Evolutionary conservation across 2,329 filamentous ascomycete genomes (phyloP), one percentile per base, ranked within the genome.

Genomic region (Bretziella fagacearum): DNA sequence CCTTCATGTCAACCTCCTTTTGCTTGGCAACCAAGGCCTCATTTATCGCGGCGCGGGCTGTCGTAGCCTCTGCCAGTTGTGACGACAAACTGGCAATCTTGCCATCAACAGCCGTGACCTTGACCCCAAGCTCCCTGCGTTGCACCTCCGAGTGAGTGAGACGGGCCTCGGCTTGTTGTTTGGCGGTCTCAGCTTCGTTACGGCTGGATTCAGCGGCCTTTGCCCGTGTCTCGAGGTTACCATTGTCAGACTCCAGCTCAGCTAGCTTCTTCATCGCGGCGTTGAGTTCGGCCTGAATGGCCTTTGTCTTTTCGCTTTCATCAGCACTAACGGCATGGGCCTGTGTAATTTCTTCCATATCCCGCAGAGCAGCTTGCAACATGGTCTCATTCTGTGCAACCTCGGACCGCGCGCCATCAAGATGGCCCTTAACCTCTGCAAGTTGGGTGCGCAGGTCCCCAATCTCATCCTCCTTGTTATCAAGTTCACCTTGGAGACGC

Each of bases 281-380:
- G 49, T 66, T 65, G 43, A 66, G 63, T 49, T 69, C 63, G 44
- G 63, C 59, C 27, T 70, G 58, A 46, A 66, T 59, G 13, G 55
- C 40, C 44, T 58, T 53, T 3, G 57, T 53, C 8, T 52, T 51
- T 7, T 52, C 50, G 18, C 47, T 44, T 6, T 53, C 50, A 41
- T 53, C 39, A 36, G 49, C 46, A 26, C 39, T 22, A 10, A 50
- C 8, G 39, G 52, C 50, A 48, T 47, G 53, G 29, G 52, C 52
- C 43, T 51, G 46, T 23, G 53, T 51, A 26, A 50, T 57, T 22
- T 56, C 51, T 44, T 52, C 44, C 22, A 52, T 44, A 32, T 50
- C 50, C 25, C 33, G 47, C 32, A 53, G 43, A 29, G 50, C 47
- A 20, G 56, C 55, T 25, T 57, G 57, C 30, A 61, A 54, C 45